Evolutionary conservation across 495 filamentous ascomycete species (phyloP).

Genomic region (Neurospora hispaniola): DNA sequence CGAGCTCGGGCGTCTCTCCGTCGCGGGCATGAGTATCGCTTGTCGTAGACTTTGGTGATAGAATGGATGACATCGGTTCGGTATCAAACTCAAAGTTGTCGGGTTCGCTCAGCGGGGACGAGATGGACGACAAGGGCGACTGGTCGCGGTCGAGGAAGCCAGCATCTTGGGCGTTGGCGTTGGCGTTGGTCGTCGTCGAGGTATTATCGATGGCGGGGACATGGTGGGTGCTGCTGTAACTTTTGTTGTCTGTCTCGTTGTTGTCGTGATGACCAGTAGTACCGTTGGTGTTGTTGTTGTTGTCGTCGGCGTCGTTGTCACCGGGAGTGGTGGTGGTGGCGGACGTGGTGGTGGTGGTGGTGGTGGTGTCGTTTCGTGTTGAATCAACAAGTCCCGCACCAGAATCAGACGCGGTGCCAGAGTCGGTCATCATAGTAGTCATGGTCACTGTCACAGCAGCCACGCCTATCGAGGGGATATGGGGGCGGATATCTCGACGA

Average conservation of each 20-base stretch:
- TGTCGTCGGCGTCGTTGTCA: background rate
- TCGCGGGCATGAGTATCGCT: background rate
- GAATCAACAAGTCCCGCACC: background rate
- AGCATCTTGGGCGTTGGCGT: background rate
- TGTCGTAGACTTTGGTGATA: background rate
- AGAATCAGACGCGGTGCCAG: conserved; percentile 3
- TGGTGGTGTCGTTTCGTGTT: conserved; percentile 10
- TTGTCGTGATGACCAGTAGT: background rate
- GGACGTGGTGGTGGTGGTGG: conserved; percentile 1
- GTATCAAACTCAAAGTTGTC: background rate
- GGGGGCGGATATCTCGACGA: conserved; percentile 54
- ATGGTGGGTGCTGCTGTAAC: background rate
- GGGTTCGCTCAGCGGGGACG: background rate
- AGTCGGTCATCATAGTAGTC: conserved; percentile 9
- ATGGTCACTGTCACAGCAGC: conserved; percentile 1
- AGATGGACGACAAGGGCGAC: background rate
- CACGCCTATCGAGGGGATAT: conserved; percentile 13
- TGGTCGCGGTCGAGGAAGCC: background rate
- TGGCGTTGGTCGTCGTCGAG: background rate
- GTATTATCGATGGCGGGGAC: background rate
- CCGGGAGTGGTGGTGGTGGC: background rate
- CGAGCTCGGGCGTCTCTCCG: background rate
- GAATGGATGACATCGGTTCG: background rate
- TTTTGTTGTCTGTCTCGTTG: background rate
- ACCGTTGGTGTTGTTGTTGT: background rate